Conservation (phyloP, 805 yeast genomes). For the Hanseniaspora meyeri region DNA sequence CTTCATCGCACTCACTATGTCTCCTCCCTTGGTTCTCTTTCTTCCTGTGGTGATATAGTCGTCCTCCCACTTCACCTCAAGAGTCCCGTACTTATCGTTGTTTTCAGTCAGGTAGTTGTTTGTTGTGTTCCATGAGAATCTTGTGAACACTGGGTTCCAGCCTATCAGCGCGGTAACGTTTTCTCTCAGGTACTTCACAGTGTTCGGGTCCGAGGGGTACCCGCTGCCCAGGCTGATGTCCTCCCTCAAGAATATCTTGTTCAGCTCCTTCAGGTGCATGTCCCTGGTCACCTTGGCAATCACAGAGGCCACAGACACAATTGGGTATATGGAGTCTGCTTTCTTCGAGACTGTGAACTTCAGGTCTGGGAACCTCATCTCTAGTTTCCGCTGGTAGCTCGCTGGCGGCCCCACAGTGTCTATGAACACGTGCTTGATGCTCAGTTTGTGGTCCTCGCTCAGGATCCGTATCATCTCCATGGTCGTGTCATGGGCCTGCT, state of each 20-base stretch:
- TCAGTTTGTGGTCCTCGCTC: slow-evolving; percentile 42
- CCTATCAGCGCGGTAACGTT: slow-evolving; percentile 67
- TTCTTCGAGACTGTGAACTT: slow-evolving; percentile 79
- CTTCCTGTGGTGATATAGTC: slow-evolving; percentile 27
- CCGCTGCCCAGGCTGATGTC: slow-evolving; percentile 54
- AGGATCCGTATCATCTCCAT: slow-evolving; percentile 62
- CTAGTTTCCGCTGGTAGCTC: slow-evolving; percentile 65
- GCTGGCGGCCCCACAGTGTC: slow-evolving; percentile 97
- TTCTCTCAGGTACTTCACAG: slow-evolving; percentile 57
- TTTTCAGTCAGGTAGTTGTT: slow-evolving; percentile 51
- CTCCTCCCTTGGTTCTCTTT: slow-evolving; percentile 18
- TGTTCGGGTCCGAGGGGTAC: slow-evolving; percentile 85
- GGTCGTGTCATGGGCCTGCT: slow-evolving; percentile 93
- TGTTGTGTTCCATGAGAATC: slow-evolving; percentile 94
- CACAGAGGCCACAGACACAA: slow-evolving; percentile 88
- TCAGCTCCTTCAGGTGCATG: slow-evolving; percentile 33
- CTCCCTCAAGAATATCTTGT: slow-evolving; percentile 23
- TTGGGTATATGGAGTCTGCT: slow-evolving; percentile 85
- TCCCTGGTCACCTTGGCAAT: slow-evolving; percentile 96
- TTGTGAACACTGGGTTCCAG: slow-evolving; percentile 59
- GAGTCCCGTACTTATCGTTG: slow-evolving; percentile 28
- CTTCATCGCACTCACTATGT: not conserved
- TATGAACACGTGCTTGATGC: slow-evolving; percentile 61
- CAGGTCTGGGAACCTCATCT: slow-evolving; percentile 52
- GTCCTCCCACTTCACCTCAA: slow-evolving; percentile 49